These are phyloP conservation scores for Sporothrix schenckii DNA, from an alignment of 2,329 filamentous ascomycete genomes.

Conservation along the genomic window DNA sequence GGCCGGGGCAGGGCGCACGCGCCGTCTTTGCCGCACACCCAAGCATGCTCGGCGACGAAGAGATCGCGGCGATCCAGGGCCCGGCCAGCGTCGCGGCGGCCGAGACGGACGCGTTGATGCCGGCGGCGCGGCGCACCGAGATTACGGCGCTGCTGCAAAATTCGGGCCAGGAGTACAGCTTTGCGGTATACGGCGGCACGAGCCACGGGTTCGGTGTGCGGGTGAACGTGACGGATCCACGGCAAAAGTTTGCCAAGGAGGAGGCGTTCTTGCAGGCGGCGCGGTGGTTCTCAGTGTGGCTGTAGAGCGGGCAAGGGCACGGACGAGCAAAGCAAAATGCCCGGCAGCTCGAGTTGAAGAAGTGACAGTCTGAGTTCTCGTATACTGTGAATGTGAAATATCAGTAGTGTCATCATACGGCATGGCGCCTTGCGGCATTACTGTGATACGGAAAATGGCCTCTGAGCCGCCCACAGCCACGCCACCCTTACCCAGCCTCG, in stretches of 20 bases:
- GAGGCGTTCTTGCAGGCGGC: conserved; percentile 76
- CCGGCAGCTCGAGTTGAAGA: too few species aligned
- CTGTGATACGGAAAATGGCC: not conserved
- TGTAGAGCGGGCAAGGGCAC: conserved; percentile 3
- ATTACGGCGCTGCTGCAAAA: conserved; percentile 62
- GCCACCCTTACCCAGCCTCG: not conserved
- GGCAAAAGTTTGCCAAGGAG: conserved; percentile 72
- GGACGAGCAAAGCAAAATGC: too few species aligned
- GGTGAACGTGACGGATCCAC: conserved; percentile 56
- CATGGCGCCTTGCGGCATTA: conserved; percentile 11
- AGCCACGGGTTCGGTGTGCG: conserved; percentile 75
- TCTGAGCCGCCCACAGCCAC: conserved; percentile 20
- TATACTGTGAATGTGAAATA: not conserved
- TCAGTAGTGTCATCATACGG: not conserved
- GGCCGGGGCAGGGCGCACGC: conserved; percentile 48
- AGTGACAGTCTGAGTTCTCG: too few species aligned
- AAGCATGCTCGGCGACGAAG: conserved; percentile 60
- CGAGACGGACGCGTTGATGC: conserved; percentile 63
- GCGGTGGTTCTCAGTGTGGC: conserved; percentile 68
- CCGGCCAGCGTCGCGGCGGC: conserved; percentile 66
- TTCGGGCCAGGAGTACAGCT: conserved; percentile 63
- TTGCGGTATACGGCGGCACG: conserved; percentile 69
- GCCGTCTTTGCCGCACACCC: conserved; percentile 68
- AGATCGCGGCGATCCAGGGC: conserved; percentile 59
- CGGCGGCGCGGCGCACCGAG: conserved; percentile 56